These are phyloP conservation scores for Taphrina sp. DNA, from an alignment of 1,139 yeast genomes.

Conservation along the genomic window DNA sequence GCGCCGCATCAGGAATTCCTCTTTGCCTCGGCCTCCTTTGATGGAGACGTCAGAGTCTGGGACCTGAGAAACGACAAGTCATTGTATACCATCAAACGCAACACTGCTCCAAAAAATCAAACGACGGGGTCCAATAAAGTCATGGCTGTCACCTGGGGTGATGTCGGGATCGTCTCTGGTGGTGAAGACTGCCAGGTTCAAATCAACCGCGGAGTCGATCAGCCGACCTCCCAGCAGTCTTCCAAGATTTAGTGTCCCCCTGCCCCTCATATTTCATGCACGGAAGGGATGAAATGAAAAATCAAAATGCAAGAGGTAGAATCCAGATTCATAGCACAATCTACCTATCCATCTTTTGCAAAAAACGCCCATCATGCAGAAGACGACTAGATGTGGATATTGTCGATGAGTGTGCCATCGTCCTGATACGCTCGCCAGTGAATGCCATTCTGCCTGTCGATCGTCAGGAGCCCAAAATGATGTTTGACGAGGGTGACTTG, in stretches of 20 bases:
- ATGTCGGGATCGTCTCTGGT: conserved; percentile 82
- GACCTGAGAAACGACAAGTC: conserved; percentile 59
- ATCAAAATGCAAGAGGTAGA: no score
- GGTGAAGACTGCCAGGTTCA: conserved; percentile 93
- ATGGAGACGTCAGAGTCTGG: conserved; percentile 94
- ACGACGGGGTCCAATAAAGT: conserved; percentile 54
- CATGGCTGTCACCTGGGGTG: conserved; percentile 83
- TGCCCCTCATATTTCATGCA: no score
- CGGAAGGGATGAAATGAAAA: neutral
- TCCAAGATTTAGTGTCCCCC: conserved; percentile 45
- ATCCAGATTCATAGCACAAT: no score
- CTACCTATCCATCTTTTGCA: no score
- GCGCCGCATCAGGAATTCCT: conserved; percentile 64
- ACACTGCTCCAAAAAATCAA: conserved; percentile 45
- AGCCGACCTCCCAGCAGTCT: conserved; percentile 12
- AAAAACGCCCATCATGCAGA: no score
- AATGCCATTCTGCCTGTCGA: conserved; percentile 3
- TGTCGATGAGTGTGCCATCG: conserved; percentile 14
- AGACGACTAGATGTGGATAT: neutral
- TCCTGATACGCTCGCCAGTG: conserved; percentile 8
- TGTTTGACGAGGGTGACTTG: conserved; percentile 9
- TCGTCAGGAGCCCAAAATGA: conserved; percentile 16
- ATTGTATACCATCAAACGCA: conserved; percentile 54
- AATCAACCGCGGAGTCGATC: conserved; percentile 52
- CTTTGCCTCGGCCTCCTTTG: conserved; percentile 89